A percentile compares a stretch with the other conserved stretches of the same genome.
These are phyloP conservation scores for Chrysosporium queenslandicum DNA, from an alignment of 2,329 filamentous ascomycete genomes.

Conservation along the genomic window DNA sequence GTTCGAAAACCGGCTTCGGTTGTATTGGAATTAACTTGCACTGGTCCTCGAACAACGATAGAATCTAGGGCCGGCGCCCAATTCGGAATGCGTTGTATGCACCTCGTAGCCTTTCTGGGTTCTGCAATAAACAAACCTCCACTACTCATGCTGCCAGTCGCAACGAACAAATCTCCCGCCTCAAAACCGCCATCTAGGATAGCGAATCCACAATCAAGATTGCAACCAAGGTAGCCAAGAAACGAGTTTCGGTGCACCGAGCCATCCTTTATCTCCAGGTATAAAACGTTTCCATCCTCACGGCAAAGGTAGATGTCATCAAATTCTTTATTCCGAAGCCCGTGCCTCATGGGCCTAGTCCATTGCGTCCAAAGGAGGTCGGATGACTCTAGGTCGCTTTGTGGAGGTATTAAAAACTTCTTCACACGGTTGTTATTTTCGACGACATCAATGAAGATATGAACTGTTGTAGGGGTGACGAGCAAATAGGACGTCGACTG, in stretches of 20 bases:
- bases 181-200: conserved; percentile 52
- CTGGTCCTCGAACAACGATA: conserved; percentile 24
- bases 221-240: conserved; percentile 60
- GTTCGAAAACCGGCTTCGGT: conserved; percentile 5
- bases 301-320: conserved; percentile 79
- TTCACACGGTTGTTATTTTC: conserved; percentile 21
- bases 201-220: conserved; percentile 73
- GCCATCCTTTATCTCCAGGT: conserved; percentile 53
- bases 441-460: conserved; percentile 37
- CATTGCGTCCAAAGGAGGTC: conserved; percentile 69
- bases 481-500: conserved; percentile 61
- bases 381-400: conserved; percentile 20
- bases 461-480: conserved; percentile 52
- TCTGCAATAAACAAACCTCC: conserved; percentile 66
- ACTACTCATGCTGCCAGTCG: conserved; percentile 66
- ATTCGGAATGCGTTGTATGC: conserved; percentile 54
- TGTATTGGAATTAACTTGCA: conserved; percentile 15
- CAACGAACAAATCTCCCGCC: conserved; percentile 66
- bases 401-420: conserved; percentile 25
- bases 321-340: conserved; percentile 50
- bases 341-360: conserved; percentile 64
- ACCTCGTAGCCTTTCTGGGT: conserved; percentile 45
- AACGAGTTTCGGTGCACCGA: conserved; percentile 47
- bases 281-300: conserved; percentile 73
- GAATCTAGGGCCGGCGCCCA: conserved; percentile 47